Evolutionary conservation across 441 rosid genomes (phyloP).

Genomic region (Heliophila coronopifolia): DNA sequence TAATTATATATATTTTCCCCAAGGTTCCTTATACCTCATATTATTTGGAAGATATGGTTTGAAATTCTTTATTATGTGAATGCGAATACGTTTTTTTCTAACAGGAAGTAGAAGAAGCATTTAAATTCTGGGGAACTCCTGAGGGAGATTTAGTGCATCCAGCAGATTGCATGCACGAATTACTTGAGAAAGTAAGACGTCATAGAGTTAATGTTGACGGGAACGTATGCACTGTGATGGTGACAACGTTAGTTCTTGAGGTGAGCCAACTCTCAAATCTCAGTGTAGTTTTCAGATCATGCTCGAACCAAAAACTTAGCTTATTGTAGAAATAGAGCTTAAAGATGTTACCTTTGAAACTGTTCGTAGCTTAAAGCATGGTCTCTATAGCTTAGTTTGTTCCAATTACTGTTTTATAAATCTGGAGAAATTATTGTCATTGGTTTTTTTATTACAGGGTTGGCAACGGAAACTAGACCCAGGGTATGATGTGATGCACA

Average conservation of each 20-base stretch:
- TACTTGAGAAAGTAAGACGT: constrained; percentile 93
- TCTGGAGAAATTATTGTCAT: neutral
- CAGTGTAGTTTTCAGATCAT: too few relatives aligned
- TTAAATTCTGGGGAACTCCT: constrained; percentile 94
- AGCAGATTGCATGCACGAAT: constrained; percentile 91
- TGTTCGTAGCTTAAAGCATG: constrained; percentile 3
- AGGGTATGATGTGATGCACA: constrained; percentile 81
- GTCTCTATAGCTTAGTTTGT: constrained; percentile 12
- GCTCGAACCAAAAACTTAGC: neutral
- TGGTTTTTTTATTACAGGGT: constrained; percentile 49
- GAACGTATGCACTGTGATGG: constrained; percentile 94
- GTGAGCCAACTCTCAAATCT: too few relatives aligned
- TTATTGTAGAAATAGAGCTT: neutral
- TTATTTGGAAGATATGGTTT: neutral
- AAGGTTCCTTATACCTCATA: neutral
- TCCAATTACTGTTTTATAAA: neutral
- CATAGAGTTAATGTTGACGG: constrained; percentile 89
- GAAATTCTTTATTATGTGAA: neutral
- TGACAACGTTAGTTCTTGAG: constrained; percentile 98
- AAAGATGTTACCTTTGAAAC: neutral
- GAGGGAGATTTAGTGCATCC: constrained; percentile 95
- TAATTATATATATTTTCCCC: constrained; percentile 8
- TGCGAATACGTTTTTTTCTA: constrained; percentile 12
- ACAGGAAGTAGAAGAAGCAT: constrained; percentile 93
- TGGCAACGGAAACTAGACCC: constrained; percentile 99